phyloP scores from a whole-genome alignment of 176 grass and related monocot genomes.

The Tillandsia leiboldiana region DNA sequence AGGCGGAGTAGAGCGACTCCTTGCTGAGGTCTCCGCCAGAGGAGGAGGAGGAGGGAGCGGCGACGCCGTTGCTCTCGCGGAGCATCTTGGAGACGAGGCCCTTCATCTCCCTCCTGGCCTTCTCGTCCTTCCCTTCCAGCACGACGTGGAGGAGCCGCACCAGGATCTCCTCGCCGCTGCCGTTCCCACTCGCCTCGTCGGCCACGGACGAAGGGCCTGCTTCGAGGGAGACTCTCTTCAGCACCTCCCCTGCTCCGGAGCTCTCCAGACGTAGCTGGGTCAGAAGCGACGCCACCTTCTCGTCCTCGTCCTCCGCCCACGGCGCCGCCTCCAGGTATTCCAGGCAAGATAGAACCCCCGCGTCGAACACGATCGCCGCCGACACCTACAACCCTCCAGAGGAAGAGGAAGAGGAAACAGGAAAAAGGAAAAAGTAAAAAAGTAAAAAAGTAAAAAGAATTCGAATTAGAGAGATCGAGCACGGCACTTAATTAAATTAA shows the following conservation, averaged over 20 bases:
- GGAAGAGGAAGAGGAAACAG: not conserved
- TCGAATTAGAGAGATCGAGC: too few relatives aligned
- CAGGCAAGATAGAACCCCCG: slow-evolving; percentile 71
- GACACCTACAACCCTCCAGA: slow-evolving; percentile 41
- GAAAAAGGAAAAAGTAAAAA: too few relatives aligned
- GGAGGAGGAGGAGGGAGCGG: slow-evolving; percentile 4
- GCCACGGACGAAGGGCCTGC: slow-evolving; percentile 28
- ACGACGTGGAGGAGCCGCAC: slow-evolving; percentile 86
- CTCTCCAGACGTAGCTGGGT: slow-evolving; percentile 81
- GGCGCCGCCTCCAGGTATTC: slow-evolving; percentile 75
- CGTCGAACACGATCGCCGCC: slow-evolving; percentile 74
- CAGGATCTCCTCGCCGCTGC: slow-evolving; percentile 62
- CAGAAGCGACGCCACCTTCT: slow-evolving; percentile 77
- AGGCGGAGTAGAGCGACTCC: slow-evolving; percentile 80
- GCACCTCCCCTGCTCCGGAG: slow-evolving; percentile 71
- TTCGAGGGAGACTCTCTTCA: slow-evolving; percentile 86
- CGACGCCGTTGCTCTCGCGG: slow-evolving; percentile 51
- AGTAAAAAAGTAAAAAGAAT: too few relatives aligned
- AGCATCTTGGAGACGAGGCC: slow-evolving; percentile 98
- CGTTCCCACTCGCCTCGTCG: slow-evolving; percentile 27
- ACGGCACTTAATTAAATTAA: too few relatives aligned
- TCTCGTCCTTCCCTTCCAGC: slow-evolving; percentile 93
- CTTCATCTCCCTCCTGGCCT: slow-evolving; percentile 96
- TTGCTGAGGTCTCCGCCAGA: slow-evolving; percentile 67
- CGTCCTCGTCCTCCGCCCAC: slow-evolving; percentile 87